phyloP scores from a whole-genome alignment of 75 land plant species.

The Chamaecyparis obtusa region DNA sequence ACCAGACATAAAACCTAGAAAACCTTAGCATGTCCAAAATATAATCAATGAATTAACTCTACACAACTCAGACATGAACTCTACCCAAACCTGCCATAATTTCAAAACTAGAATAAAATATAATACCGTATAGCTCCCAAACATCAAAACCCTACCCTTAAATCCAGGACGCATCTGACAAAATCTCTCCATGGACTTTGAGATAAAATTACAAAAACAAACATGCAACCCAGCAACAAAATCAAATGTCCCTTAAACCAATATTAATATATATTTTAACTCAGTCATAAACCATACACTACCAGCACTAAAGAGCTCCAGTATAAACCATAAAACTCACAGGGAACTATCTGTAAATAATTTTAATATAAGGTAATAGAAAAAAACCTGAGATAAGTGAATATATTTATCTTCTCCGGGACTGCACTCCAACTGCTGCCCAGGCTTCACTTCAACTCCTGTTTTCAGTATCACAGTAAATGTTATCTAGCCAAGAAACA shows the following conservation, averaged over 20 bases:
- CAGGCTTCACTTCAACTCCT: slow-evolving; percentile 78
- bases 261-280: too few relatives aligned
- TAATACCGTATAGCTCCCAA: neutral
- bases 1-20: neutral
- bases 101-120: neutral
- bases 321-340: too few relatives aligned
- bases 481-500: neutral
- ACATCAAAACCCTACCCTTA: too few relatives aligned
- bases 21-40: neutral
- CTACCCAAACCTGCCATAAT: neutral
- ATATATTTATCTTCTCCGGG: slow-evolving; percentile 37
- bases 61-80: neutral
- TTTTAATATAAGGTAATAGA: neutral
- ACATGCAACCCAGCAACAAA: neutral
- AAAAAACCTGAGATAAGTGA: slow-evolving; percentile 70
- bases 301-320: too few relatives aligned
- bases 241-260: neutral
- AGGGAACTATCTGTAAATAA: neutral
- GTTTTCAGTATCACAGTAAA: neutral
- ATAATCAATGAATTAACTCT: neutral
- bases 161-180: neutral
- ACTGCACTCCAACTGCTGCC: slow-evolving; percentile 31
- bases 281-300: too few relatives aligned
- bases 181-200: neutral
- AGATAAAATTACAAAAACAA: neutral